Conservation (phyloP, 257 asterid species). For the Oldenlandia corymbosa region DNA sequence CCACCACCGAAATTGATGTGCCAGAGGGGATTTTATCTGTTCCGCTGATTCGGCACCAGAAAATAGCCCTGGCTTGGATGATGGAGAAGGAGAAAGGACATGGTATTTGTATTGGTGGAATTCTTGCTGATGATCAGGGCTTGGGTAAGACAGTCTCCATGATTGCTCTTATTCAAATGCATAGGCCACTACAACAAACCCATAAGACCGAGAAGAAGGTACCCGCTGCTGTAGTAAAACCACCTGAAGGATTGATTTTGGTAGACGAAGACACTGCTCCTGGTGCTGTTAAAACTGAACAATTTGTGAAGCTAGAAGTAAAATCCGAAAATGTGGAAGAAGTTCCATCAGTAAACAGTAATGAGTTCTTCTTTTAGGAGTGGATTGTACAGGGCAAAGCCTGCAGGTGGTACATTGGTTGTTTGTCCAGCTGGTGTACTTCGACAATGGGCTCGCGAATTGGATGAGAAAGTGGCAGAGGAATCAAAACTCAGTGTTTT, state of each 20-base stretch:
- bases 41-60: conserved; percentile 94
- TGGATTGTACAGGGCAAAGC: too few species aligned
- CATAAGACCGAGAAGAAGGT: conserved; percentile 32
- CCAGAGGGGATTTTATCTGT: conserved; percentile 78
- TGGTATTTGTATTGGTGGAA: conserved; percentile 78
- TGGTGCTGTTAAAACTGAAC: too few species aligned
- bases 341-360: too few species aligned
- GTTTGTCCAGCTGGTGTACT: conserved; percentile 91
- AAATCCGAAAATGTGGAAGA: too few species aligned
- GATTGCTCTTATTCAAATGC: conserved; percentile 82
- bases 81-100: conserved; percentile 64
- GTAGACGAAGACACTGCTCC: conserved; percentile 60
- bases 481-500: conserved; percentile 48
- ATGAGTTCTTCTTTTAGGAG: too few species aligned
- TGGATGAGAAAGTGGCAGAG: conserved; percentile 64
- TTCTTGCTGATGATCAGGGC: conserved; percentile 98
- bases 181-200: conserved; percentile 40
- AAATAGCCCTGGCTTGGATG: conserved; percentile 96
- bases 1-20: conserved; percentile 41
- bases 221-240: conserved; percentile 24
- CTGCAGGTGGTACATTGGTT: too few species aligned
- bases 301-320: too few species aligned
- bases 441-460: conserved; percentile 89
- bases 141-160: conserved; percentile 90
- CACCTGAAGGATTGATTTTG: conserved; percentile 69